Evolutionary conservation across 1,284 basidiomycete genomes (phyloP).

Genomic region (Entoloma clypeatum): DNA sequence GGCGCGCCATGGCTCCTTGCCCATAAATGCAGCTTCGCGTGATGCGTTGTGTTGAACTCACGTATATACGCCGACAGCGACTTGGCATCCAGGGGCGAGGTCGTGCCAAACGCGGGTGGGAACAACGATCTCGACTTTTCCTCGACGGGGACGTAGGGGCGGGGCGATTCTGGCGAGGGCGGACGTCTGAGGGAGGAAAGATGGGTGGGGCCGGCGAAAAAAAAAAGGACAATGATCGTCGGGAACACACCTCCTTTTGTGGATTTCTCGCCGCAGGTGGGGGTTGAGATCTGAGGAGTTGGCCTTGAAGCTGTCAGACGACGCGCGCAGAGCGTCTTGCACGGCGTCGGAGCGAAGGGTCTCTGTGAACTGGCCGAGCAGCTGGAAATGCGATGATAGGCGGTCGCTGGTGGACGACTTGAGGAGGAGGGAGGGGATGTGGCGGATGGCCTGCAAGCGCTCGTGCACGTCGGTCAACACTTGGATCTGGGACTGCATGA

Average conservation of each 20-base stretch:
- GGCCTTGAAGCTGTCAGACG: conserved; percentile 45
- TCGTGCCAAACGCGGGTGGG: conserved; percentile 34
- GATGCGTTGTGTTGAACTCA: conserved; percentile 44
- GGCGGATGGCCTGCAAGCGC: conserved; percentile 41
- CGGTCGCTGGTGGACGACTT: conserved; percentile 27
- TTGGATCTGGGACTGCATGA: conserved; percentile 35
- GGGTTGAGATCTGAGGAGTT: conserved; percentile 46
- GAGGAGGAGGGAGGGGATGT: conserved; percentile 40
- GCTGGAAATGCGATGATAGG: conserved; percentile 33
- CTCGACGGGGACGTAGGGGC: conserved; percentile 47
- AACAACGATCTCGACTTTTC: conserved; percentile 39
- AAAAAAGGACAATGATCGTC: conserved; percentile 7
- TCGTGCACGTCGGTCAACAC: conserved; percentile 42
- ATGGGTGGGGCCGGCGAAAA: conserved; percentile 1
- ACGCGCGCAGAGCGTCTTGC: conserved; percentile 51
- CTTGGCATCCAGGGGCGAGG: conserved; percentile 37
- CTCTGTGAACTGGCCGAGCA: conserved; percentile 45
- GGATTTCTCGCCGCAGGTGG: conserved; percentile 41
- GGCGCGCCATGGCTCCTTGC: conserved; percentile 31
- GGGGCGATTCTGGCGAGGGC: conserved; percentile 57
- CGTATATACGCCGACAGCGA: conserved; percentile 48
- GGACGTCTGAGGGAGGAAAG: conserved; percentile 37
- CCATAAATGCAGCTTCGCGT: conserved; percentile 49
- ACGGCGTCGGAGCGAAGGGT: conserved; percentile 43
- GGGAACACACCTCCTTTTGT: conserved; percentile 48